phyloP scores from a whole-genome alignment of 2,329 filamentous ascomycete genomes.

The Xylaria sp. region DNA sequence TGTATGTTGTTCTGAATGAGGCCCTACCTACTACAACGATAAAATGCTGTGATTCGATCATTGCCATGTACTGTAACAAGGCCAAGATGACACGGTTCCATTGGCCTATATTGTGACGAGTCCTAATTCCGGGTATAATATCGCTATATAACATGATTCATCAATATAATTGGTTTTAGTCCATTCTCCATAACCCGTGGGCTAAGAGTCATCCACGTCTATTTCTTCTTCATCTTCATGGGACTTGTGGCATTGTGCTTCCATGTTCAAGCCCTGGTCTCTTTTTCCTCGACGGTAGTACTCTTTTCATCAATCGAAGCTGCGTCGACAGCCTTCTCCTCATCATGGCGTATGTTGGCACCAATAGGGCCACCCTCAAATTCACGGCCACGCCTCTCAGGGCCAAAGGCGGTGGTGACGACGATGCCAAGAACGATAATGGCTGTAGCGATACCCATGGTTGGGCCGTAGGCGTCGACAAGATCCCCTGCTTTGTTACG shows the following conservation, averaged over 20 bases:
- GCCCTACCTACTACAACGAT: neutral
- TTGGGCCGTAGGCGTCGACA: conserved; percentile 77
- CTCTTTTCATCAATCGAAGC: conserved; percentile 44
- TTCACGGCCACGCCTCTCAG: conserved; percentile 76
- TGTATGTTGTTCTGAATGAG: neutral
- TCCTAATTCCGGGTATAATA: conserved; percentile 1
- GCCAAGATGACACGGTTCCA: neutral
- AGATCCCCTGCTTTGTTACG: conserved; percentile 62
- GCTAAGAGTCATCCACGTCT: neutral
- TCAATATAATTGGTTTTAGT: conserved; percentile 3
- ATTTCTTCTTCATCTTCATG: neutral
- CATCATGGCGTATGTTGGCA: conserved; percentile 47
- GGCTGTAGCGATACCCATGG: conserved; percentile 79
- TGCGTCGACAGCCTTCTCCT: conserved; percentile 45
- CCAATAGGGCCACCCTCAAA: conserved; percentile 71
- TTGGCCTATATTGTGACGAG: neutral
- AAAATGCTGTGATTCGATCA: neutral
- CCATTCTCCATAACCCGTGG: neutral
- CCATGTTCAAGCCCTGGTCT: conserved; percentile 14
- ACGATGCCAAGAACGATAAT: conserved; percentile 78
- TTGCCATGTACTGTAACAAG: neutral
- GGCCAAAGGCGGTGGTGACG: conserved; percentile 74
- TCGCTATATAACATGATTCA: neutral
- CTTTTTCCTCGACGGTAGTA: conserved; percentile 30
- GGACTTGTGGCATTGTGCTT: neutral